Evolutionary conservation across 768 basidiomycete genomes (phyloP).

Genomic region (Tulasnella sp.): DNA sequence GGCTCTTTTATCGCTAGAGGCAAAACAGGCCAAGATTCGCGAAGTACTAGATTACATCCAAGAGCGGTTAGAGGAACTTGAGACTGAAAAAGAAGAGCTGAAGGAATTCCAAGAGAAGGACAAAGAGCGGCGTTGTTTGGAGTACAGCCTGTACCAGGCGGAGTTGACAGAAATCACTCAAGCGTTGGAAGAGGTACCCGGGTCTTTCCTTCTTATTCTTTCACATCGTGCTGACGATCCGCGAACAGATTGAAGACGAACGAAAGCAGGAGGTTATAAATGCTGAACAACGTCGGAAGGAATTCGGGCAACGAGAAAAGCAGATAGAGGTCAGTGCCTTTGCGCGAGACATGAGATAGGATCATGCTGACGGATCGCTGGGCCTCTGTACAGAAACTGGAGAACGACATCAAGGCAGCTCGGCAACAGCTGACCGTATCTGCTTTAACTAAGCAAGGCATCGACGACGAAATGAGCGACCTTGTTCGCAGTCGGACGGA

Average conservation of each 20-base stretch:
- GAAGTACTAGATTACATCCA: conserved; percentile 92
- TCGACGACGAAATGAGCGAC: conserved; percentile 83
- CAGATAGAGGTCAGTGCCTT: conserved; percentile 67
- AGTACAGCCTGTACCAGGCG: conserved; percentile 90
- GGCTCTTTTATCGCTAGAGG: conserved; percentile 50
- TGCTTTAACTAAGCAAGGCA: conserved; percentile 68
- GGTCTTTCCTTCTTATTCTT: conserved; percentile 47
- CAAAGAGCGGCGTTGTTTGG: conserved; percentile 89
- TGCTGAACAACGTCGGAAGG: conserved; percentile 78
- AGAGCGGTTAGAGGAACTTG: conserved; percentile 83
- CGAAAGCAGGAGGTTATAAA: conserved; percentile 79
- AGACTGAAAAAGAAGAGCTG: conserved; percentile 97
- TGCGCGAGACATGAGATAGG: neutral
- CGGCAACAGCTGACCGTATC: conserved; percentile 75
- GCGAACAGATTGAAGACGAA: conserved; percentile 56
- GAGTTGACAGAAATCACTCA: conserved; percentile 89
- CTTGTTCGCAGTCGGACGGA: conserved; percentile 83
- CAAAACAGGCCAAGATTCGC: conserved; percentile 87
- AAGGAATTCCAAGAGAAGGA: conserved; percentile 97
- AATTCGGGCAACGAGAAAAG: conserved; percentile 82
- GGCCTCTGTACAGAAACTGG: conserved; percentile 60
- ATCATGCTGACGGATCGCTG: neutral
- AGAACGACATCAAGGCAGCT: conserved; percentile 68
- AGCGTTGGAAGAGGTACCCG: conserved; percentile 76
- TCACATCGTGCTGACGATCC: neutral